Base-by-base conservation (phyloP, 371 early-diverging fungal species). In the Actinomucor elegans region DNA sequence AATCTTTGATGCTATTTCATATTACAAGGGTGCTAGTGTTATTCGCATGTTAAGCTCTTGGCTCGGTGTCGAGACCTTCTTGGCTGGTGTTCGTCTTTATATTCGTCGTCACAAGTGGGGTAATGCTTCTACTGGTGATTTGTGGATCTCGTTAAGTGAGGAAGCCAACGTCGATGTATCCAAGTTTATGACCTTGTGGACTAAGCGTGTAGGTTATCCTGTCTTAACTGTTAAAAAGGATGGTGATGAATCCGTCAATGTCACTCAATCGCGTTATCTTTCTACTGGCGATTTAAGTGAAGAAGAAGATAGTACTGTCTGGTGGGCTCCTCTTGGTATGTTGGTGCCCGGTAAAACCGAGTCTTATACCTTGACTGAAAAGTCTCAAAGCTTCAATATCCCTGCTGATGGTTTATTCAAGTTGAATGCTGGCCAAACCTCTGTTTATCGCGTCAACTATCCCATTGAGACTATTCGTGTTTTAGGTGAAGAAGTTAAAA, bases 21-120 rank as follows among this genome's bases (percentile, higher is more conserved):
- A 95, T 75, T 83, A 83, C 59, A 97, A 95, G 67, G 94, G 95
- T n/a, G 93, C 93, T 4, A 87, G 89, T 46, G 87, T 94, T 31
- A 94, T 97, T 48, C 86, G 93, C 48, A 94, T 94, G 95, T 61
- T 95, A 66, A 83, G 80, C 51, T 73, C 81, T 10, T 77, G 77
- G 72, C 63, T 83, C 1, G 80, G 81, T 37, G 69, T 77, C 7
- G 84, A 83, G 15, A 73, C 71, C 9, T 83, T 83, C 65, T 63
- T 83, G 61, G 70, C 83, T 37, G 94, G 93, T 52, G 85, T 93
- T n/a, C 77, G 84, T 37, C 81, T 67, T 21, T 96, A 96, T 61
- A 67, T 96, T 38, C 83, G 80, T 46, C 79, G 87, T 57, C 85
- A 89, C 66, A 75, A 82, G 58, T 90, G 85, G 74, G 66, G 77